Evolutionary conservation across 2,329 filamentous ascomycete species (phyloP).

Genomic region (Incumbomyces lentus): DNA sequence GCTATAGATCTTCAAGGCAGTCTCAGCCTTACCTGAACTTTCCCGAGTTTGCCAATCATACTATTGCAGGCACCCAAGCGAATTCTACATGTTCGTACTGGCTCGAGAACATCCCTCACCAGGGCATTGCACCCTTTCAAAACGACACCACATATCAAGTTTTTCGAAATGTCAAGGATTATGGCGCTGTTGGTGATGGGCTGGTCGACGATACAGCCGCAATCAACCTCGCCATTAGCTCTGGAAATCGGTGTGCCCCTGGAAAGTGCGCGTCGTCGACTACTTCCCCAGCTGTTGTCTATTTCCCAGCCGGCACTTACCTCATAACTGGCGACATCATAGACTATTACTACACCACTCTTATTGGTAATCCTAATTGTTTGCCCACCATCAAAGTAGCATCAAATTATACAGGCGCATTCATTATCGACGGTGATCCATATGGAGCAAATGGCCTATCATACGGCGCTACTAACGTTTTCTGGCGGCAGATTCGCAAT

Average conservation of each 20-base stretch:
- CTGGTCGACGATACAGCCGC: conserved; percentile 47
- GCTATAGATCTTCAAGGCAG: too few relatives aligned
- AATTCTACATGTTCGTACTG: conserved; percentile 21
- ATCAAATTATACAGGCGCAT: conserved; percentile 44
- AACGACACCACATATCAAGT: conserved; percentile 67
- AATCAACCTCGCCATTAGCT: conserved; percentile 40
- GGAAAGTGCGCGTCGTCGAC: conserved; percentile 34
- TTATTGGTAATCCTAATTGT: conserved; percentile 50
- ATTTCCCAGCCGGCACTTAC: conserved; percentile 51
- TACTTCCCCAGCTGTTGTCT: conserved; percentile 45
- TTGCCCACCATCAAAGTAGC: conserved; percentile 46
- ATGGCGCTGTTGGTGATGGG: conserved; percentile 49
- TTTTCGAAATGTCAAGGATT: conserved; percentile 67
- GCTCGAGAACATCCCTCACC: conserved; percentile 24
- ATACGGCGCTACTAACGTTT: conserved; percentile 47
- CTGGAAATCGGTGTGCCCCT: conserved; percentile 36
- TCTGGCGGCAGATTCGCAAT: conserved; percentile 56
- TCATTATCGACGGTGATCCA: conserved; percentile 48
- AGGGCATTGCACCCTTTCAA: conserved; percentile 22
- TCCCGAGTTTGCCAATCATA: too few relatives aligned
- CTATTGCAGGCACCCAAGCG: not conserved
- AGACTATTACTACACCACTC: conserved; percentile 52
- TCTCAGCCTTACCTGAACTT: too few relatives aligned
- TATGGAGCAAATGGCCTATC: conserved; percentile 24
- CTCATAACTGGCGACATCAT: conserved; percentile 36